Evolutionary conservation across 116 monocot genomes (phyloP).

Genomic region (Papilionanthe hybrid): DNA sequence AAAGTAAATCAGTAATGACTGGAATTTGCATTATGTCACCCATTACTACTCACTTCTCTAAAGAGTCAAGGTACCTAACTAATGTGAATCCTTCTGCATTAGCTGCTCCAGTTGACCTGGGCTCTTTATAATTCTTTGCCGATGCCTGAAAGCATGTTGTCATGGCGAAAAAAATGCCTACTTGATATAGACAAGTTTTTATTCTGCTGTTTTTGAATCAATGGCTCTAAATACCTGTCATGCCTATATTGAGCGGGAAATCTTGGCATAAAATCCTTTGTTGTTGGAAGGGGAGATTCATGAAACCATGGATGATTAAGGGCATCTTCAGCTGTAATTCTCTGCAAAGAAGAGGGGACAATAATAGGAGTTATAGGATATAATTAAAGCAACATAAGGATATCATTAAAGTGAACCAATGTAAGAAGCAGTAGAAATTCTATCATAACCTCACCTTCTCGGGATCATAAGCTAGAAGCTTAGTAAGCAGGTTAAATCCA

Average conservation of each 20-base stretch:
- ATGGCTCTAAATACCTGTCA: slow-evolving; percentile 30
- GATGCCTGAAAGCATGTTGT: slow-evolving; percentile 13
- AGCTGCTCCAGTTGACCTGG: slow-evolving; percentile 27
- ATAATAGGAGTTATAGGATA: not conserved
- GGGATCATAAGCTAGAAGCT: slow-evolving; percentile 62
- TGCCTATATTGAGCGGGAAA: slow-evolving; percentile 52
- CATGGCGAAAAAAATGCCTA: not conserved
- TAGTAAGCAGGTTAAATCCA: slow-evolving; percentile 65
- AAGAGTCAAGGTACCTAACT: not conserved
- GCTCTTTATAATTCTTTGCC: slow-evolving; percentile 29
- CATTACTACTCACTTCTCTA: not conserved
- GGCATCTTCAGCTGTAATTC: slow-evolving; percentile 63
- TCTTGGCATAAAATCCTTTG: slow-evolving; percentile 73
- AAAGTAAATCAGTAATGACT: slow-evolving; percentile 1
- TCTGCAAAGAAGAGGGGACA: slow-evolving; percentile 24
- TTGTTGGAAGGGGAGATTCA: slow-evolving; percentile 64
- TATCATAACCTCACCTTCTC: slow-evolving; percentile 39
- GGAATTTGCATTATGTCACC: not conserved
- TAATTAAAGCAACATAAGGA: slow-evolving; percentile 1
- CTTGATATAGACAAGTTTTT: not conserved
- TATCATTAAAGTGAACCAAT: not conserved
- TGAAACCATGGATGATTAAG: slow-evolving; percentile 61
- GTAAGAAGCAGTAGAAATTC: not conserved
- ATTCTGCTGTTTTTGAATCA: not conserved
- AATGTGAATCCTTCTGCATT: slow-evolving; percentile 13